Evolutionary conservation across 345 rosid species (phyloP), one percentile per base, ranked within the genome.

Genomic region (Arabis hirsuta): DNA sequence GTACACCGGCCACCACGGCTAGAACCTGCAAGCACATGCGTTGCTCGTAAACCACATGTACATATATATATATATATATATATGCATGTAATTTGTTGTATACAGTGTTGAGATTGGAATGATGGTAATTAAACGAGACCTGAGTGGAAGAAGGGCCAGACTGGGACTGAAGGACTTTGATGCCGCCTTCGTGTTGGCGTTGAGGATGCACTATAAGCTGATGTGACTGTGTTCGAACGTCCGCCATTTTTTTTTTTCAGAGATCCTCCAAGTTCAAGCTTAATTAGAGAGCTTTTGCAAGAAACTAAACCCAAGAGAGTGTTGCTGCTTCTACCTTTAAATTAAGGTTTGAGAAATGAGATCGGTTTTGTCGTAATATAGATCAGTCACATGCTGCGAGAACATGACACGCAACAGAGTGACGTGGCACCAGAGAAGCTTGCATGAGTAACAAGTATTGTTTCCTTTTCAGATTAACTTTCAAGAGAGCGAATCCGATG

Each of bases 401-500:
- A 39, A 6, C 48, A 48, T 36, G 86, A 82, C 90, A 79, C 86
- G 79, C 73, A 70, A 56, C 0, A 10, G 14, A 66, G 47, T 78
- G 84, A 86, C 76, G 83, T 84, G 90, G 79, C 58, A 85, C 64
- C 74, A 62, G 60, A 74, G 73, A 76, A 82, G 73, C 78, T 77
- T 89, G 96, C 96, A 85, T 84, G 91, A 41, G 70, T 67, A 79
- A 87, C 91, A 85, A 76, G 87, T 85, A 79, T 79, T 90, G 22
- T 31, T 68, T 46, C 12, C 27, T 7, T 44, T 52, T 52, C n/a
- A 6, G 6, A 26, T 38, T 5, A 52, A 67, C 59, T 67, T 42
- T 52, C 42, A n/a, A 43, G 24, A 26, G 10, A 14, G 62, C 48
- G 41, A 67, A 58, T 58, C 67, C 78, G 78, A 67, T 59, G 73